Base-by-base conservation (phyloP, 768 basidiomycete species). In the Tulasnella sp. region DNA sequence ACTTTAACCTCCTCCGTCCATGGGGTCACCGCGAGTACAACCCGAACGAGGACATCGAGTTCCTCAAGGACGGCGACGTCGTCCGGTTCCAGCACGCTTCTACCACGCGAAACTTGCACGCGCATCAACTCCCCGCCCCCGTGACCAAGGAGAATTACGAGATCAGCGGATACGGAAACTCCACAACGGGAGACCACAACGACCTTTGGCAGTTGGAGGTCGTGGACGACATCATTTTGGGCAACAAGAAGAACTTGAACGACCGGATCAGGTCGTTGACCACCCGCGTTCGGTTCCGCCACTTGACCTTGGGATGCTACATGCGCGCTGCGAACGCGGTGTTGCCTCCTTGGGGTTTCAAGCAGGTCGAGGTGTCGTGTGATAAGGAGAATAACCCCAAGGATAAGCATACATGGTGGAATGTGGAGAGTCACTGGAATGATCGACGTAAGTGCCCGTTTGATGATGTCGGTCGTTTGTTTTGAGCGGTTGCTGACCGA, bases 291-390 rank as follows among this genome's bases (percentile, higher is more conserved):
- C 87, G 97, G 77, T 91, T 99, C 85, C 87, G 86, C 77, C 97
- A 99, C 82, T 81, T 88, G 72, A 83, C 83, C 58, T 85, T 93
- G 31, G 93, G 93, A 6, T 99, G 96, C 82, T 98, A 97, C 83
- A 83, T 99, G 64, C 87, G 91, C 14, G 96, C 97, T 9, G 91
- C 93, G 40, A 98, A 96, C 83, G 88, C 90, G 2, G 86, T 93
- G 72, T 83, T 99, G 49, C 97, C 97, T 0, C 94, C 97, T 83
- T 99, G 97, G 97, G 97, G 97, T 14, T 99, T 97, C 88, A 99
- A 99, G 84, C 97, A 99, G 84, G 87, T 98, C 72, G 97, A 99
- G 82, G 96, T 98, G 68, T 92, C 90, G 79, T 99, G 97, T 82
- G 91, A 91, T 74, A 93, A 93, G 83, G 91, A 94, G 82, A 92